These are phyloP conservation scores for Panicum virgatum DNA, from an alignment of 202 grass and related monocot genomes.

Conservation along the genomic window DNA sequence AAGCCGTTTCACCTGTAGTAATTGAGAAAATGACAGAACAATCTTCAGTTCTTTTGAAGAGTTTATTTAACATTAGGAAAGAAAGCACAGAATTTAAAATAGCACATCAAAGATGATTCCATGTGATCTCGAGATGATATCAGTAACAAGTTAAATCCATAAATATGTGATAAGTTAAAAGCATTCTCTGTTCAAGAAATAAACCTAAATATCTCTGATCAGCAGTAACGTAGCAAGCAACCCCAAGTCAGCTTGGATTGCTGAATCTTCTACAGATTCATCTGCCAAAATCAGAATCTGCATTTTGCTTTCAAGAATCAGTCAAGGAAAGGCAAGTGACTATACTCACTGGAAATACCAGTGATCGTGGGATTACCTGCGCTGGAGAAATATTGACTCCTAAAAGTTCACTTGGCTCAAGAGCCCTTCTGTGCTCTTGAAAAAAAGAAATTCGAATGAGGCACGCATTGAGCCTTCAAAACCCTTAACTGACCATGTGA, in stretches of 20 bases:
- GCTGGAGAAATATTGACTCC: no score
- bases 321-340: no score
- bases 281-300: no score
- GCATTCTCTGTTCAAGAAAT: constrained; percentile 35
- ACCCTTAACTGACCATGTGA: no score
- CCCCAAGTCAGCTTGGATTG: constrained; percentile 77
- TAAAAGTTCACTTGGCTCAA: no score
- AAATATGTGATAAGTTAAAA: background rate
- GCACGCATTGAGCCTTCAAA: no score
- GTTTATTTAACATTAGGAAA: background rate
- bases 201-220: constrained; percentile 78
- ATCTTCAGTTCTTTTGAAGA: constrained; percentile 13
- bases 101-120: constrained; percentile 12
- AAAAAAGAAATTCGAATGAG: no score
- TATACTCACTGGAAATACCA: no score
- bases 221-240: constrained; percentile 72
- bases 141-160: background rate
- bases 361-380: no score
- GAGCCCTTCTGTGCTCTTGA: no score
- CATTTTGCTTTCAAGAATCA: no score
- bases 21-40: background rate
- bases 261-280: constrained; percentile 80
- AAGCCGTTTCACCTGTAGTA: constrained; percentile 65
- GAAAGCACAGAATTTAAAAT: constrained; percentile 19
- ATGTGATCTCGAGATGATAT: background rate